Evolutionary conservation across 768 basidiomycete species (phyloP), one percentile per base, ranked within the genome.

Genomic region (Suillus fuscotomentosus): DNA sequence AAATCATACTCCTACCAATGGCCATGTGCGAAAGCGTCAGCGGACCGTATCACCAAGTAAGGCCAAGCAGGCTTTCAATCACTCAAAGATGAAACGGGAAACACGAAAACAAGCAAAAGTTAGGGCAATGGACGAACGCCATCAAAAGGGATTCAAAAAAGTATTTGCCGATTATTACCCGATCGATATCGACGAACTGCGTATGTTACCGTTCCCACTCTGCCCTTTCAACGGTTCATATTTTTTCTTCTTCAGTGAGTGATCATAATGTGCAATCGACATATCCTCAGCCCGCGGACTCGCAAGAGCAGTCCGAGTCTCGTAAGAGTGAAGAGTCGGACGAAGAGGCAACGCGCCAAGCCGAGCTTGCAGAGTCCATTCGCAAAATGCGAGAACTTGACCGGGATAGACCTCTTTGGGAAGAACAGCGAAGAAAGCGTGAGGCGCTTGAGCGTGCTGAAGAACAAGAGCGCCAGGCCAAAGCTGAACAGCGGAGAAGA

Each of bases 351-450:
- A 70, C 69, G 5, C 80, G 78, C 59, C 75, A 70, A 51, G 80
- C 80, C 15, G 77, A 76, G 34, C 84, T 91, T 64, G 85, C 82
- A 22, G 86, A 89, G 71, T 89, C 89, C 5, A 83, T 86, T 50
- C 82, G 85, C 48, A 91, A 90, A 70, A 78, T 90, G 45, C 86
- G 84, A 5, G 87, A 91, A 67, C 82, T 91, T 3, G 88, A 90
- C 69, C 78, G 76, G 53, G 88, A 90, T 73, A 72, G 81, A 22
- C 88, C 88, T 0, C 65, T 88, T 11, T 89, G 86, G 86, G 86
- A 89, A 69, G 81, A 79, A 66, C 78, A 79, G 42, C 84, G 84
- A 11, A 81, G 76, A 59, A 77, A 77, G 69, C 80, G 86, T 22
- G 76, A 76, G 63, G 74, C 74, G 57, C 77, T 70, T 27, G 84